These are phyloP conservation scores for Cicer bijugum DNA, from an alignment of 306 rosid genomes.

Conservation along the genomic window DNA sequence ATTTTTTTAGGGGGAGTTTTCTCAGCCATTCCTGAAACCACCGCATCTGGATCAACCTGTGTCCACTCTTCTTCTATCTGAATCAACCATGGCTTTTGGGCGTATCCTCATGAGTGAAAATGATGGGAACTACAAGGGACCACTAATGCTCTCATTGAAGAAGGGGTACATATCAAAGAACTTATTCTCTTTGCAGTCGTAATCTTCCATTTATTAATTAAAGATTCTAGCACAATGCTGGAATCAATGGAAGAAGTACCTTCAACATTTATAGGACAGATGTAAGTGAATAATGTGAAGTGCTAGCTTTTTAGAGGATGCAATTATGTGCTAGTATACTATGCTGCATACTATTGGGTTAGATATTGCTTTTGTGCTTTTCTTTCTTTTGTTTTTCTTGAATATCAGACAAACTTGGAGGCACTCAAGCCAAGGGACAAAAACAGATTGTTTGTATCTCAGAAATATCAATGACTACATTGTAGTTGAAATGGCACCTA, in stretches of 20 bases:
- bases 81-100: constrained; percentile 93
- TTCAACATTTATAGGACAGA: constrained; percentile 50
- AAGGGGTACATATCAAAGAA: constrained; percentile 70
- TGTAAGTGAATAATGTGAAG: constrained; percentile 49
- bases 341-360: constrained; percentile 32
- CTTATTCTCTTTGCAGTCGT: constrained; percentile 47
- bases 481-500: constrained; percentile 32
- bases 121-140: constrained; percentile 97
- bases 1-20: constrained; percentile 72
- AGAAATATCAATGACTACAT: constrained; percentile 34
- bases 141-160: constrained; percentile 83
- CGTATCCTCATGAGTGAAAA: constrained; percentile 81
- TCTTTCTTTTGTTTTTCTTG: constrained; percentile 16
- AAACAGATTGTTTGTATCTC: constrained; percentile 29
- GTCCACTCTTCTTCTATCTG: constrained; percentile 83
- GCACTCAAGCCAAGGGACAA: constrained; percentile 27
- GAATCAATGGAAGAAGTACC: constrained; percentile 56
- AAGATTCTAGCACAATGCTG: constrained; percentile 50
- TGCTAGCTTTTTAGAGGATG: constrained; percentile 48
- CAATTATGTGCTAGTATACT: constrained; percentile 35
- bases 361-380: constrained; percentile 40
- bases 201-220: constrained; percentile 44
- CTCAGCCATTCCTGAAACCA: constrained; percentile 98
- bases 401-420: constrained; percentile 33
- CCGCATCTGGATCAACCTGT: constrained; percentile 98